phyloP scores from a whole-genome alignment of 2,329 filamentous ascomycete species.

The Cercospora sp. region DNA sequence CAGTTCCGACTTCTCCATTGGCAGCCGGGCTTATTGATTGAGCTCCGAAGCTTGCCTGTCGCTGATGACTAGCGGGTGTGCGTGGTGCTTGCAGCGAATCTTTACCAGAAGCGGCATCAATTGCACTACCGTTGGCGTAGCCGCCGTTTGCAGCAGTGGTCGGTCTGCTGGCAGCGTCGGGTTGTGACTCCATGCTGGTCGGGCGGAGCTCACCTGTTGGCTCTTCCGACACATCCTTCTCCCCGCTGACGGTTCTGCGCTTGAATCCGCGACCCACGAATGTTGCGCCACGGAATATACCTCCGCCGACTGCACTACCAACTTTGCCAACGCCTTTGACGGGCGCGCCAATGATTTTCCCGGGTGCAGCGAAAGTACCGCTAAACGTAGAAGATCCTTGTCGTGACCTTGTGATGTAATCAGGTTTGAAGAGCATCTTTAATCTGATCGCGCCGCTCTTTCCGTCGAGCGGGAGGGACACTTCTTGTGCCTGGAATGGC shows the following conservation, averaged over 20 bases:
- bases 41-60: constrained; percentile 48
- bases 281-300: constrained; percentile 83
- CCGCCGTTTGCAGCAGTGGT: constrained; percentile 24
- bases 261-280: constrained; percentile 86
- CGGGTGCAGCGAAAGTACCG: constrained; percentile 82
- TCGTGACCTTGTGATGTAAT: constrained; percentile 81
- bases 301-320: constrained; percentile 68
- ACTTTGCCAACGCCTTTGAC: constrained; percentile 87
- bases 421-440: constrained; percentile 86
- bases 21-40: constrained; percentile 33
- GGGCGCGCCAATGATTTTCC: constrained; percentile 90
- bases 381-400: constrained; percentile 93
- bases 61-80: constrained; percentile 44
- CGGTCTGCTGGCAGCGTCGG: constrained; percentile 22
- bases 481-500: constrained; percentile 78
- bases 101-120: constrained; percentile 27
- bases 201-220: constrained; percentile 31
- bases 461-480: constrained; percentile 75
- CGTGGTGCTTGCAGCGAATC: constrained; percentile 31
- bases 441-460: constrained; percentile 83
- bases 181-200: constrained; percentile 33
- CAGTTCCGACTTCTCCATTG: constrained; percentile 65
- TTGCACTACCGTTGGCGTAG: constrained; percentile 24
- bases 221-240: constrained; percentile 42
- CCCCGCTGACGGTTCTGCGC: constrained; percentile 62